Percentiles rank a stretch among this genome's conserved stretches.
phyloP scores from a whole-genome alignment of 1,139 yeast species.

The Yamadazyma mexicana region DNA sequence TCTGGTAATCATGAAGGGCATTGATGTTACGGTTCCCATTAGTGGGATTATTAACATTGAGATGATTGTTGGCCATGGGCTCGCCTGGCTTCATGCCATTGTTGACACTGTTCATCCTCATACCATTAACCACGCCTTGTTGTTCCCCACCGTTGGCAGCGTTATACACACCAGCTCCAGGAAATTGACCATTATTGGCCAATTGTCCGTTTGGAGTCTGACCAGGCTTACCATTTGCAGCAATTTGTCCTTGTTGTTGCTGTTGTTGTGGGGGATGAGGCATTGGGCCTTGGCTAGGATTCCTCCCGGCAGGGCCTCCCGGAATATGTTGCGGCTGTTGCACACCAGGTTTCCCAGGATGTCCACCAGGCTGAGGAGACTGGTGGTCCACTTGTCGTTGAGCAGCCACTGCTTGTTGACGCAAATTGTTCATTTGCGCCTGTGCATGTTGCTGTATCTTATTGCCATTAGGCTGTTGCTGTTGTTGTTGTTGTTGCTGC shows the following conservation, averaged over 20 bases:
- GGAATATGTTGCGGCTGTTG: background rate
- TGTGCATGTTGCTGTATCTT: conserved; percentile 52
- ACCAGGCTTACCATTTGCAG: background rate
- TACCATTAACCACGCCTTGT: conserved; percentile 3
- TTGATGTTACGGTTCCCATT: conserved; percentile 30
- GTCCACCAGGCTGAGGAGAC: conserved; percentile 17
- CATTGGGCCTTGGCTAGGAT: conserved; percentile 4
- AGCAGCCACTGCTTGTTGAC: conserved; percentile 46
- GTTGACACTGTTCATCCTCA: conserved; percentile 13
- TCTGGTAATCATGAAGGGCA: conserved; percentile 71
- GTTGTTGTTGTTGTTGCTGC: conserved; percentile 28
- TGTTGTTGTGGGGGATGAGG: conserved; percentile 1
- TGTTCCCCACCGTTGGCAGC: background rate
- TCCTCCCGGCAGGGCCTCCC: conserved; percentile 9
- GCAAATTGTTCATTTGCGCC: conserved; percentile 50
- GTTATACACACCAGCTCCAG: background rate
- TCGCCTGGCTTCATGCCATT: conserved; percentile 12
- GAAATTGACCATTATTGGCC: background rate
- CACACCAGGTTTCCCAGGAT: conserved; percentile 14
- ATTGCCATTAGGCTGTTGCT: conserved; percentile 21
- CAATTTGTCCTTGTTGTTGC: conserved; percentile 1
- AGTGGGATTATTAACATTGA: conserved; percentile 5
- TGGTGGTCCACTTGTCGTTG: conserved; percentile 14
- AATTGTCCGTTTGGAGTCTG: conserved; percentile 1
- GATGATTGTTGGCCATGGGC: conserved; percentile 2